Conservation (phyloP, 164 flowering plant genomes). For the Cinnamomum micranthum region DNA sequence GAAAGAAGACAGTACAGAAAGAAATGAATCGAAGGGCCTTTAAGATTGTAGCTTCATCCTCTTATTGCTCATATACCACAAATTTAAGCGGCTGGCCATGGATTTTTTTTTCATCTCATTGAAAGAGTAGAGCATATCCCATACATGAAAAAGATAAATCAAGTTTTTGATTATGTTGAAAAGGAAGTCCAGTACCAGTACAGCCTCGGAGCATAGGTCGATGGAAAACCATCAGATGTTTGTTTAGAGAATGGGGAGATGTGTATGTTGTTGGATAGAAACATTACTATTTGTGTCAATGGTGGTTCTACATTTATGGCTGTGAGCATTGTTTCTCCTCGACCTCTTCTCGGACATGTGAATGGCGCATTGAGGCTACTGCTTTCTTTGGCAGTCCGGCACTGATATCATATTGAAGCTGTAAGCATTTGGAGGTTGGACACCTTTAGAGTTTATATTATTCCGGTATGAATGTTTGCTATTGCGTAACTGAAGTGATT, state of each 20-base stretch:
- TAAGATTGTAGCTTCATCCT: background rate
- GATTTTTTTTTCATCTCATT: background rate
- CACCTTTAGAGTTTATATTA: background rate
- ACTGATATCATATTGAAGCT: slow-evolving; percentile 4
- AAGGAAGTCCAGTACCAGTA: background rate
- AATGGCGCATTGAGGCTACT: background rate
- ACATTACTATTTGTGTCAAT: background rate
- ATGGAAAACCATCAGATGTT: background rate
- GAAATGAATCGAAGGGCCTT: background rate
- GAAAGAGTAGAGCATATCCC: background rate
- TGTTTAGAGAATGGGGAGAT: too few relatives aligned
- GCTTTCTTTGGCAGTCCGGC: background rate
- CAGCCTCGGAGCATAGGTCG: background rate
- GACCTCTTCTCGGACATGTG: background rate
- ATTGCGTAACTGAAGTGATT: too few relatives aligned
- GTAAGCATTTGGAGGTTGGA: background rate
- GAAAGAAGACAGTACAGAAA: background rate
- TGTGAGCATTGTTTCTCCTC: background rate
- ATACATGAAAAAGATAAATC: background rate
- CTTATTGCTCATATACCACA: background rate
- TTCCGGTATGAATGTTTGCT: background rate
- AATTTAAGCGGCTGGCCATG: background rate
- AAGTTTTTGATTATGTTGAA: background rate
- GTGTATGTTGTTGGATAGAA: too few relatives aligned
- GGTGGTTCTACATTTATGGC: background rate